Evolutionary conservation across 176 grass and related monocot genomes (phyloP), one percentile per base, ranked within the genome.

Genomic region (Oryza glaberrima): DNA sequence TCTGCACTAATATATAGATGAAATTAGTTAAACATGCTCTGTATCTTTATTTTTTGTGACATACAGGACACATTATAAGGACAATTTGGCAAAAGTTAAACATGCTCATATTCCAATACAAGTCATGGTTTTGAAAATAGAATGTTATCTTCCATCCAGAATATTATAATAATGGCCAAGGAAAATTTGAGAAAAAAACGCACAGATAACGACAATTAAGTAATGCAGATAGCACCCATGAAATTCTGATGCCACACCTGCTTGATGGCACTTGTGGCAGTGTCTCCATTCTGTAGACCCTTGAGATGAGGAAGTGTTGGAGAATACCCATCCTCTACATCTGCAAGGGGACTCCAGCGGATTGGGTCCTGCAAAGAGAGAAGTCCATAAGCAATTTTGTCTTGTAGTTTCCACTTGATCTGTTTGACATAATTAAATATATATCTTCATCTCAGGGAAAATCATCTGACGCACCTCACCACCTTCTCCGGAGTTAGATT

Each of bases 401-500:
- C 26, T 81, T 66, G 65, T 49, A 81, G 45, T 65, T 86, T 83
- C 38, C 30, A 81, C 52, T 65, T 66, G 10, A 85, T 47, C 67
- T 65, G 35, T 76, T 44, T 82, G 36, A 67, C 67, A 73, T 48
- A 68, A 44, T 30, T 46, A 56, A 72, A 65, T 56, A 86, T 69
- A 56, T 82, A 87, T 84, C 4, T 73, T 79, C 7, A 58, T 70
- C 26, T 77, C 73, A 81, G 32, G 32, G 22, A 63, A 73, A 77
- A 16, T 70, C 64, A 73, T 87, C 80, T 54, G 51, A 90, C 96
- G 16, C 44, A 96, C 97, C 97, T 99, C 97, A 38, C 97, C 97
- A 91, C 97, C 97, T 99, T 99, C 97, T 85, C 97, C 97, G 22
- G 97, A 99, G 67, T 99, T 99, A 54, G 97, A 99, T 88, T 99